Conservation (phyloP, 306 rosid genomes). For the Ziziphus jujuba region DNA sequence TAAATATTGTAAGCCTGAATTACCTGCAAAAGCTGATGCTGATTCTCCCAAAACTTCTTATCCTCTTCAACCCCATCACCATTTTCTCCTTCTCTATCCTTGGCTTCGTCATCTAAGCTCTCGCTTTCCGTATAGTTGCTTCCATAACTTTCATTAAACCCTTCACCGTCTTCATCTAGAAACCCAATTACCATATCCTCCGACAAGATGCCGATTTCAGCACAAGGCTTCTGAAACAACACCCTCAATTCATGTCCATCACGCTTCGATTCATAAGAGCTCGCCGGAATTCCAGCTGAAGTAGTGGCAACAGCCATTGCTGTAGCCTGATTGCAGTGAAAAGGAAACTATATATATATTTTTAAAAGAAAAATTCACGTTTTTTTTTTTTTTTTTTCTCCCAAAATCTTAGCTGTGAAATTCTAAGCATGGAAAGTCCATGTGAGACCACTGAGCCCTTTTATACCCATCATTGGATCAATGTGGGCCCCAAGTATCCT, state of each 20-base stretch:
- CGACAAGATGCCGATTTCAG: slow-evolving; percentile 12
- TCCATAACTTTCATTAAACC: slow-evolving; percentile 16
- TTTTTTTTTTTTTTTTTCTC: background rate
- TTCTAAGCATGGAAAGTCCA: background rate
- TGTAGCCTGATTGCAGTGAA: background rate
- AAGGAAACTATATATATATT: no score
- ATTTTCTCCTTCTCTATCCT: slow-evolving; percentile 23
- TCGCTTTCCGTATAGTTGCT: slow-evolving; percentile 32
- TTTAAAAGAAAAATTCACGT: background rate
- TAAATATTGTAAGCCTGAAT: background rate
- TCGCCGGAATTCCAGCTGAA: slow-evolving; percentile 17
- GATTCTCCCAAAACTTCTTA: slow-evolving; percentile 64
- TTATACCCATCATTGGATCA: slow-evolving; percentile 22
- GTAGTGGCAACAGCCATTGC: slow-evolving; percentile 14
- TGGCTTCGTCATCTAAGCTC: slow-evolving; percentile 33
- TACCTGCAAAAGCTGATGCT: slow-evolving; percentile 68
- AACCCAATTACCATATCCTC: slow-evolving; percentile 63
- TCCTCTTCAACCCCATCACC: slow-evolving; percentile 23
- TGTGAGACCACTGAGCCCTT: background rate
- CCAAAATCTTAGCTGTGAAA: background rate
- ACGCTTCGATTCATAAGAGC: background rate
- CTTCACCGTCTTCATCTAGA: slow-evolving; percentile 20
- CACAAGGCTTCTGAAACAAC: no score
- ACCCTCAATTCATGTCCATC: background rate
- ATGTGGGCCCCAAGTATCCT: slow-evolving; percentile 28